These are phyloP conservation scores for Ceratocystis destructans DNA, from an alignment of 2,329 filamentous ascomycete genomes.

Conservation along the genomic window DNA sequence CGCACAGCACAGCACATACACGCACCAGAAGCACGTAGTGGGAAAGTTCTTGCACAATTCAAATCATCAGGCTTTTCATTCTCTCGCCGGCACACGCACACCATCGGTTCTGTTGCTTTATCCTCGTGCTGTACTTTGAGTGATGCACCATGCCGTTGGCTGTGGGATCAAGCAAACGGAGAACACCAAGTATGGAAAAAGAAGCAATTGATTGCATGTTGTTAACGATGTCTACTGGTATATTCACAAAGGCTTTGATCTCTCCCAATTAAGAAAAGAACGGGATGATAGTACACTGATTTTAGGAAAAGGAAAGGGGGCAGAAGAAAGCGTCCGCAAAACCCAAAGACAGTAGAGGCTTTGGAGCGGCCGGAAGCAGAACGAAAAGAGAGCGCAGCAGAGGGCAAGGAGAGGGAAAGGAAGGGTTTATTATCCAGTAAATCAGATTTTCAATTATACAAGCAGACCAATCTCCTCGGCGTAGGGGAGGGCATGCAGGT, in stretches of 20 bases:
- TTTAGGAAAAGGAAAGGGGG: conserved; percentile 7
- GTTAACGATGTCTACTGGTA: conserved; percentile 31
- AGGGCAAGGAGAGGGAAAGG: neutral
- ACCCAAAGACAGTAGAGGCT: neutral
- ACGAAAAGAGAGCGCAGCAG: neutral
- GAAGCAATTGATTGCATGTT: conserved; percentile 11
- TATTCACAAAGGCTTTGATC: conserved; percentile 32
- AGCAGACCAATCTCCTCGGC: conserved; percentile 88
- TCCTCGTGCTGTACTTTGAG: too few species aligned
- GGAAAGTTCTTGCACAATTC: too few species aligned
- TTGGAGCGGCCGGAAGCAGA: neutral
- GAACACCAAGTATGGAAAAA: neutral
- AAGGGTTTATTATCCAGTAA: conserved; percentile 17
- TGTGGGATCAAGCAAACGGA: too few species aligned
- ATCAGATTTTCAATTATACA: conserved; percentile 50
- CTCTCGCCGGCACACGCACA: too few species aligned
- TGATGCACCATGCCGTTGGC: too few species aligned
- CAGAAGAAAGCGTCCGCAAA: neutral
- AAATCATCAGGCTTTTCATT: too few species aligned
- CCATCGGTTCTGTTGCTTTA: too few species aligned
- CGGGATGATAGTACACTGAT: conserved; percentile 22
- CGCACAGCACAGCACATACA: too few species aligned
- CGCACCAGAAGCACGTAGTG: too few species aligned
- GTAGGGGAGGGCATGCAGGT: conserved; percentile 80
- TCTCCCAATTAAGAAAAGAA: conserved; percentile 18